Base-by-base conservation (phyloP, 768 basidiomycete genomes). In the Xanthoconium purpureum region DNA sequence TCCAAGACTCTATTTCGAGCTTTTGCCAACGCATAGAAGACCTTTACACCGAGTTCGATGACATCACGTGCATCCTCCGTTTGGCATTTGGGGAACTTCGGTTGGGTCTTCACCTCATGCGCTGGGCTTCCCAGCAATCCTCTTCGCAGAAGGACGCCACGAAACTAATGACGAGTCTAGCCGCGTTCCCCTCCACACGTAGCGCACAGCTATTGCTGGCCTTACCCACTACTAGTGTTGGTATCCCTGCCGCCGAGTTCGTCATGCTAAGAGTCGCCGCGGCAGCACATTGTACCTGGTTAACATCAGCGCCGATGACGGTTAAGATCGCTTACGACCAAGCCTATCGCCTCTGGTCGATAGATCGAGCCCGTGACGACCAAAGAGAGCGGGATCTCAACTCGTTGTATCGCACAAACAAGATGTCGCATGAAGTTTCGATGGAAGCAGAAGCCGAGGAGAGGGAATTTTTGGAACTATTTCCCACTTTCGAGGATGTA, bases 361-460 rank as follows among this genome's bases (percentile, higher is more conserved):
- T 87, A 42, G 90, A 97, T 61, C 83, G 84, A 28, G 83, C 85
- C 32, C 85, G 82, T 61, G 84, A 85, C 56, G 80, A 82, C 37
- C 80, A 89, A 58, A 77, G 73, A n/a, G 81, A 82, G 33, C 78
- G 80, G 28, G 83, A 83, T 13, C 81, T 85, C 0, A 82, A 80
- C 29, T 88, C 89, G 20, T 73, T 98, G 3, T 99, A 98, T 75
- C 85, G 88, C 28, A 77, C 77, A 46, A 83, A 79, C 38, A 77
- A 78, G 42, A 66, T 78, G 28, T 77, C 83, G 14, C 73, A 89
- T 46, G 74, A 79, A 30, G 78, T 78, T 30, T 69, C 78, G 11
- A 80, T 79, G 13, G 94, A 95, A 56, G 83, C 82, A 6, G 89
- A 93, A 63, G 66, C 81, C 37, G 93, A 97, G 66, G 90, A 89